These are phyloP conservation scores for Hymenoscyphus fraxineus DNA, from an alignment of 2,329 filamentous ascomycete species.

Conservation along the genomic window DNA sequence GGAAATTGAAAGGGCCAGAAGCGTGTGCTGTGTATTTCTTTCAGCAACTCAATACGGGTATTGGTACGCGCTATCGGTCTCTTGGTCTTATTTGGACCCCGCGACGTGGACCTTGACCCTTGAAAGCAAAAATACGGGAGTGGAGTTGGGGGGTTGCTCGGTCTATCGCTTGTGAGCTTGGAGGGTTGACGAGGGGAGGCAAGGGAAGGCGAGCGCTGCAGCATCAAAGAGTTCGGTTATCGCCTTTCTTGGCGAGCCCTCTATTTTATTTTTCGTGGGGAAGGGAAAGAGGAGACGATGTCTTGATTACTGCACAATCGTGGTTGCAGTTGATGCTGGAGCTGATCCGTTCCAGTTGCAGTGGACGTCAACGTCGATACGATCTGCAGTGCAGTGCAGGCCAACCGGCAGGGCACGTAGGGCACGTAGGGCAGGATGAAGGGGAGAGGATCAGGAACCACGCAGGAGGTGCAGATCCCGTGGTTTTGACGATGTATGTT, in stretches of 20 bases:
- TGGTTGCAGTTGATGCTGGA: not conserved
- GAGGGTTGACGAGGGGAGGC: not conserved
- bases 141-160: not conserved
- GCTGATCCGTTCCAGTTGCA: not conserved
- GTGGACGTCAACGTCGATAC: not conserved
- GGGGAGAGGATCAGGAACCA: not conserved
- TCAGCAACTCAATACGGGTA: not conserved
- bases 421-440: not conserved
- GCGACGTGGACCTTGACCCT: not conserved
- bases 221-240: constrained; percentile 1
- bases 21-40: not conserved
- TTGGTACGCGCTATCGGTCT: not conserved
- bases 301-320: not conserved
- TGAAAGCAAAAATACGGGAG: not conserved
- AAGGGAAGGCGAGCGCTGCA: not conserved
- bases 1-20: not conserved
- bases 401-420: not conserved
- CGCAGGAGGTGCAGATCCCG: constrained; percentile 1
- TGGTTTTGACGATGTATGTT: not conserved
- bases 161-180: not conserved
- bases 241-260: not conserved
- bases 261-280: not conserved
- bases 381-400: not conserved
- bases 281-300: not conserved
- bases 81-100: not conserved